phyloP scores from a whole-genome alignment of 805 yeast species.

The Barnettozyma pratensis region DNA sequence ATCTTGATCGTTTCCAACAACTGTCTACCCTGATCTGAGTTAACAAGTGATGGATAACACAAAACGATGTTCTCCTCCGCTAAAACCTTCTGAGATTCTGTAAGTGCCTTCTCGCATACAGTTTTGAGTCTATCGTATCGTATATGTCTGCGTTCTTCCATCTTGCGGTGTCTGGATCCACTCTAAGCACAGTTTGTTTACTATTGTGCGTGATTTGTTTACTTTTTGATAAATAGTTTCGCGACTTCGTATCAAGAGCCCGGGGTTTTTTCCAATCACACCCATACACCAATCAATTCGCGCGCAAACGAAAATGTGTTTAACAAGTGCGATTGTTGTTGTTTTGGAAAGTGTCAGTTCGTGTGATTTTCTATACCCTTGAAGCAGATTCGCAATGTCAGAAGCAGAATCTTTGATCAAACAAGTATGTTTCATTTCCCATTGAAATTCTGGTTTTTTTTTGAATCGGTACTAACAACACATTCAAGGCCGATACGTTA shows the following conservation, averaged over 20 bases:
- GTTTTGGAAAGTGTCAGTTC: too few relatives aligned
- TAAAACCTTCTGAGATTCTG: constrained; percentile 44
- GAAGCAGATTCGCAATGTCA: constrained; percentile 7
- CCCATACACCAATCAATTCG: too few relatives aligned
- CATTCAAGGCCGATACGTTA: constrained; percentile 59
- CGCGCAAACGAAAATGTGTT: too few relatives aligned
- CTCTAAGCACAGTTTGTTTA: too few relatives aligned
- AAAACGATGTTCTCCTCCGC: constrained; percentile 41
- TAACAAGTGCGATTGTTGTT: too few relatives aligned
- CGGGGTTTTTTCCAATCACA: too few relatives aligned
- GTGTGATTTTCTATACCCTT: neutral
- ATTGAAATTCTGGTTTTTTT: constrained; percentile 18
- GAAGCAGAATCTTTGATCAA: constrained; percentile 32
- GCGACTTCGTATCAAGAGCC: too few relatives aligned
- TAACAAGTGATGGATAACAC: constrained; percentile 48
- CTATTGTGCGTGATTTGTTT: neutral
- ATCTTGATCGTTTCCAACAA: constrained; percentile 40
- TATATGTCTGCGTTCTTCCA: constrained; percentile 21
- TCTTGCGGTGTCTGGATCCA: neutral
- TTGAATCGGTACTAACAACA: neutral
- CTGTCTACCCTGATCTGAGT: constrained; percentile 34
- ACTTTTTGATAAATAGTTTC: constrained; percentile 6
- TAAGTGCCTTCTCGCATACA: constrained; percentile 46
- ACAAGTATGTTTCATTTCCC: constrained; percentile 23
- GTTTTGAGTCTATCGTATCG: constrained; percentile 43